Percentiles rank a stretch among this genome's conserved stretches.
Evolutionary conservation across 2,329 filamentous ascomycete genomes (phyloP).

Genomic region (Triangularia setosa): DNA sequence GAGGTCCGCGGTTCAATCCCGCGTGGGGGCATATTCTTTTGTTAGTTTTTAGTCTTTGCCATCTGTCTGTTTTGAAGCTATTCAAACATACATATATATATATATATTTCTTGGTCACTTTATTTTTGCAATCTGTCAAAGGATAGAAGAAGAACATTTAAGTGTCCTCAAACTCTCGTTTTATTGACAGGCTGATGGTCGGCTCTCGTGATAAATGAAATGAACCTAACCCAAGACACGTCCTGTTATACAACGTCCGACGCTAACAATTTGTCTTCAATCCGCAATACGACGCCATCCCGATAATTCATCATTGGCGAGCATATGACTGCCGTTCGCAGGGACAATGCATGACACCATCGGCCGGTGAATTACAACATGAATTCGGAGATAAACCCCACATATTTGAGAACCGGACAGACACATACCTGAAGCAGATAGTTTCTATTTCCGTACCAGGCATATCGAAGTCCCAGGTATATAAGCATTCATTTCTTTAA

Average conservation of each 20-base stretch:
- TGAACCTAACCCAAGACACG: too few relatives aligned
- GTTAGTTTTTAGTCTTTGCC: neutral
- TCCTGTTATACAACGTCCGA: neutral
- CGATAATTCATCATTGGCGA: neutral
- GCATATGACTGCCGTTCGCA: neutral
- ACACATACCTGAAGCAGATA: neutral
- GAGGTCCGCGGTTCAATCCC: conserved; percentile 18
- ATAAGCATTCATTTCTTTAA: neutral
- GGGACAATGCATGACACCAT: conserved; percentile 5
- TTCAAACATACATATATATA: neutral
- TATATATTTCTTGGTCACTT: too few relatives aligned
- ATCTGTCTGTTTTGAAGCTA: neutral
- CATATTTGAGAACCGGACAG: neutral
- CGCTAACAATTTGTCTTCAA: neutral
- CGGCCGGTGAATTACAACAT: conserved; percentile 2
- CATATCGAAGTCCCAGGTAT: neutral
- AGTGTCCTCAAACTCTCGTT: too few relatives aligned
- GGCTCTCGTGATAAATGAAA: too few relatives aligned
- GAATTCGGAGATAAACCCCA: neutral
- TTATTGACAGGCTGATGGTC: too few relatives aligned
- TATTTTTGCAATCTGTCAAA: neutral
- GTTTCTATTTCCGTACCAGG: neutral
- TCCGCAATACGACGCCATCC: neutral
- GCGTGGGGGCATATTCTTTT: conserved; percentile 12
- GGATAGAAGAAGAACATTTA: neutral